Evolutionary conservation across 2,329 filamentous ascomycete genomes (phyloP).

Genomic region (Zasmidium citrigriseum): DNA sequence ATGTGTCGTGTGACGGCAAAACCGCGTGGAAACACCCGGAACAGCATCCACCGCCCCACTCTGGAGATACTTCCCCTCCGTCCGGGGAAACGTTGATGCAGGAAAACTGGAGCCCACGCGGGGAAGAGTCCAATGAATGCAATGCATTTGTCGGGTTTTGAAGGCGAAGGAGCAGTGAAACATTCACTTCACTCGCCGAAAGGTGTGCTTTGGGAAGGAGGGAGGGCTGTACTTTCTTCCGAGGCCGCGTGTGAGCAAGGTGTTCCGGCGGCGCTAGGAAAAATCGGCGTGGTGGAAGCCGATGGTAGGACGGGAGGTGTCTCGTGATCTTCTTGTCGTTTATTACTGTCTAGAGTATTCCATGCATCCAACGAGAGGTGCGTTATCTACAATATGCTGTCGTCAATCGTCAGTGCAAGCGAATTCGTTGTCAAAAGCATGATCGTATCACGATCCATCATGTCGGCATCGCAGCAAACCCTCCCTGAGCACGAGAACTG

Average conservation of each 20-base stretch:
- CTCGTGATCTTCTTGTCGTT: neutral
- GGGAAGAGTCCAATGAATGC: neutral
- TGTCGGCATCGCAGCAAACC: slow-evolving; percentile 9
- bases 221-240: neutral
- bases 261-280: neutral
- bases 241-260: neutral
- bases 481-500: neutral
- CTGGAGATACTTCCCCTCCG: slow-evolving; percentile 1
- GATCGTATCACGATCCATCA: neutral
- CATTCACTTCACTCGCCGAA: slow-evolving; percentile 5
- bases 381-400: neutral
- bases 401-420: neutral
- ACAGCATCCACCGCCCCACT: neutral
- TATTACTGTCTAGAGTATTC: slow-evolving; percentile 4
- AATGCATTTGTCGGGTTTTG: neutral
- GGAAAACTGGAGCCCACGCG: neutral
- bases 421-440: neutral
- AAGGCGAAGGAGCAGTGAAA: neutral
- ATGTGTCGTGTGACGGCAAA: neutral
- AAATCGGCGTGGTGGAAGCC: neutral
- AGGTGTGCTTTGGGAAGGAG: neutral
- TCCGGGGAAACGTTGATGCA: neutral
- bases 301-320: neutral
- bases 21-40: slow-evolving; percentile 1
- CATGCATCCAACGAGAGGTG: neutral